Conservation (phyloP, 306 rosid species). For the barrel medic (Medicago truncatula) region MtrunA17r5.0-ANR NC_053045.1:37636001-37636500, state of each 20-base stretch:
- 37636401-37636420: constrained; percentile 20
- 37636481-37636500: constrained; percentile 28
- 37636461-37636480: constrained; percentile 14
- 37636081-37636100: constrained; percentile 3
- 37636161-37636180: constrained; percentile 8
- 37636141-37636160: constrained; percentile 10
- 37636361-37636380: neutral
- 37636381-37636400: constrained; percentile 8
- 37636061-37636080: neutral
- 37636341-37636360: neutral
- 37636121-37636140: constrained; percentile 4
- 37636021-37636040: constrained; percentile 5
- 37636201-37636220: neutral
- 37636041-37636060: constrained; percentile 12
- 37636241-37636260: neutral
- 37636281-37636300: neutral
- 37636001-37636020: neutral
- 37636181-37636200: neutral
- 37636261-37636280: neutral
- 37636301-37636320: neutral
- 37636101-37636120: constrained; percentile 21
- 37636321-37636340: constrained; percentile 9
- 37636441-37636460: neutral
- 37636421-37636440: neutral
- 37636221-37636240: neutral